Percentiles rank a stretch among this genome's conserved stretches.
These are phyloP conservation scores for Chondrostereum purpureum DNA, from an alignment of 1,284 basidiomycete species.

Conservation along the genomic window DNA sequence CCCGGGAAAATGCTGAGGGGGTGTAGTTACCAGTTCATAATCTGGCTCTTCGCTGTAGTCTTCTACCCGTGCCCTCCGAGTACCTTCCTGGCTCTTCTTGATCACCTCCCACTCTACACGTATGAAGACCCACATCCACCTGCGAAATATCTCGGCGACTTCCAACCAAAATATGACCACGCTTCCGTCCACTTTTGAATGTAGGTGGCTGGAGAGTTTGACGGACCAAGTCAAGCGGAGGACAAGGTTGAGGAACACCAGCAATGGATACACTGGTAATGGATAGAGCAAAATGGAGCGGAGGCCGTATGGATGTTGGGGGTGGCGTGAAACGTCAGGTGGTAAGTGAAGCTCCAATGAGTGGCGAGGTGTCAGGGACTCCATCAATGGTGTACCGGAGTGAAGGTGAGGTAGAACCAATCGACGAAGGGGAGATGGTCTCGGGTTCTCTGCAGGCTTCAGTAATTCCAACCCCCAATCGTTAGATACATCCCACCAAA, in stretches of 20 bases:
- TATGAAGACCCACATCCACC: constrained; percentile 97
- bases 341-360: constrained; percentile 14
- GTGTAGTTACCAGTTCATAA: constrained; percentile 14
- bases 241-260: constrained; percentile 80
- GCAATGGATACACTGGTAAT: constrained; percentile 80
- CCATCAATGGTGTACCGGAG: constrained; percentile 24
- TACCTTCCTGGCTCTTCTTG: constrained; percentile 33
- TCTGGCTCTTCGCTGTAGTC: constrained; percentile 12
- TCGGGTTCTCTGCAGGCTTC: constrained; percentile 26
- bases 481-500: constrained; percentile 99
- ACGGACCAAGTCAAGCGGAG: constrained; percentile 94
- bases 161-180: constrained; percentile 87
- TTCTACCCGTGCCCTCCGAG: constrained; percentile 10
- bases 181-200: constrained; percentile 78
- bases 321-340: constrained; percentile 20
- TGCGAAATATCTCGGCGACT: constrained; percentile 79
- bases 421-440: constrained; percentile 29
- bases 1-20: no score
- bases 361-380: constrained; percentile 15
- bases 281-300: constrained; percentile 70
- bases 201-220: constrained; percentile 85
- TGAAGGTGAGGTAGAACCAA: constrained; percentile 43
- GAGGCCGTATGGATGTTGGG: constrained; percentile 60
- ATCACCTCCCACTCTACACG: constrained; percentile 94
- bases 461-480: constrained; percentile 94